Evolutionary conservation across 108 stramenopile species (phyloP).

Genomic region (Discostella stelligeroides): DNA sequence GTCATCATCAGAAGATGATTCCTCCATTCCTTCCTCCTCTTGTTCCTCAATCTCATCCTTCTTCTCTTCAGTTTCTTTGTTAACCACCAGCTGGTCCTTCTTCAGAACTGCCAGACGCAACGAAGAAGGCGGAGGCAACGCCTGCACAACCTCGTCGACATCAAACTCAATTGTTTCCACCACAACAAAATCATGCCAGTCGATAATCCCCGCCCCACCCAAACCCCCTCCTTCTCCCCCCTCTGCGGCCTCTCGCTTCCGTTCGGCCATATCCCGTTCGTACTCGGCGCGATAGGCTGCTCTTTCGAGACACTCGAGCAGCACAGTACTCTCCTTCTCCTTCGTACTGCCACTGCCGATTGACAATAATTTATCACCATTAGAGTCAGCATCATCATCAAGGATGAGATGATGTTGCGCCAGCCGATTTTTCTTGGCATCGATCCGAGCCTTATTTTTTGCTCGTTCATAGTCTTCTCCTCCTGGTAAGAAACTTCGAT

Average conservation of each 20-base stretch:
- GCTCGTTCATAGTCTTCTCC: slow-evolving; percentile 46
- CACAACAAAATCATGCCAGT: slow-evolving; percentile 99
- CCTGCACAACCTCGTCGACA: slow-evolving; percentile 81
- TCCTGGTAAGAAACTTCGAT: slow-evolving; percentile 77
- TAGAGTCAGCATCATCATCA: neutral
- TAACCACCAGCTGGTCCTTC: slow-evolving; percentile 24
- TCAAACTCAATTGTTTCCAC: slow-evolving; percentile 98
- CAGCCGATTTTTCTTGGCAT: slow-evolving; percentile 35
- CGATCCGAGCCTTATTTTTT: slow-evolving; percentile 19
- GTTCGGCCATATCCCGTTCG: slow-evolving; percentile 80
- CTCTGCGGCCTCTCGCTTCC: slow-evolving; percentile 59
- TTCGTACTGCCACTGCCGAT: neutral
- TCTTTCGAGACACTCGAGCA: slow-evolving; percentile 50
- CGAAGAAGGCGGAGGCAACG: slow-evolving; percentile 76
- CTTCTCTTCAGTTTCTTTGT: slow-evolving; percentile 9
- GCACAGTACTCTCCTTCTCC: slow-evolving; percentile 15
- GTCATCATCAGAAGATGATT: slow-evolving; percentile 45
- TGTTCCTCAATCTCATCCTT: slow-evolving; percentile 38
- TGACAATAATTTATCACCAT: neutral
- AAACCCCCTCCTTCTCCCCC: slow-evolving; percentile 59
- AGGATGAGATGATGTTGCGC: slow-evolving; percentile 25
- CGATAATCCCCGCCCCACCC: slow-evolving; percentile 71
- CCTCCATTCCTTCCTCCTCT: slow-evolving; percentile 45
- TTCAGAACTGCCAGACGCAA: slow-evolving; percentile 49
- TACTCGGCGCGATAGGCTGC: slow-evolving; percentile 84